phyloP scores from a whole-genome alignment of 2,329 filamentous ascomycete genomes.

The Dactylellina haptotyla region DNA sequence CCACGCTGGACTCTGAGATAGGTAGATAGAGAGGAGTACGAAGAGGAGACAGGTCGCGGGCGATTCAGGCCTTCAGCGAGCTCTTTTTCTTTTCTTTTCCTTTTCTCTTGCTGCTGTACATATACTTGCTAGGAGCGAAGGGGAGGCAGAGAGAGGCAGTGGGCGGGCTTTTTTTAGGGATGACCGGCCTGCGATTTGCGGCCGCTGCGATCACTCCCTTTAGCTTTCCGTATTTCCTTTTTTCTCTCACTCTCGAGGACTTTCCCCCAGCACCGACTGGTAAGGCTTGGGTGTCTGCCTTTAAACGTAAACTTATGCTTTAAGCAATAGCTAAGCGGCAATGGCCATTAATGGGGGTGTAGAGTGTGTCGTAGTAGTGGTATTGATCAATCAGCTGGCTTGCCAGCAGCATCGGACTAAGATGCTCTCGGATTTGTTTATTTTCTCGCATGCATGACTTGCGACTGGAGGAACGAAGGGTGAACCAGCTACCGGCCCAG shows the following conservation, averaged over 20 bases:
- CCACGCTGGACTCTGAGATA: conserved; percentile 7
- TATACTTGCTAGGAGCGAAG: background rate
- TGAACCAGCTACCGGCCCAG: background rate
- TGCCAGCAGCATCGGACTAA: background rate
- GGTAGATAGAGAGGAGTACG: too few relatives aligned
- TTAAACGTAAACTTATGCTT: conserved; percentile 20
- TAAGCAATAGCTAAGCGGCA: conserved; percentile 13
- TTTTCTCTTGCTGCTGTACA: background rate
- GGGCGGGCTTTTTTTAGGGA: background rate
- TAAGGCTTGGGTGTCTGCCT: conserved; percentile 1
- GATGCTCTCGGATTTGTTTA: conserved; percentile 27
- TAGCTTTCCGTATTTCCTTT: background rate
- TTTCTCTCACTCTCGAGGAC: conserved; percentile 3
- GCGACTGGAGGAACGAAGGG: conserved; percentile 19
- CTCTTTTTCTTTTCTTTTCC: background rate
- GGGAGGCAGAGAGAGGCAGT: background rate
- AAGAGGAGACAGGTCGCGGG: too few relatives aligned
- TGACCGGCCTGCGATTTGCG: conserved; percentile 9
- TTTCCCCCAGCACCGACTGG: background rate
- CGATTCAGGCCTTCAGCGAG: conserved; percentile 10
- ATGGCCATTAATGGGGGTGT: background rate
- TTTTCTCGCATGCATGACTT: conserved; percentile 21
- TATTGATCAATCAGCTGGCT: conserved; percentile 14
- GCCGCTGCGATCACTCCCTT: conserved; percentile 1
- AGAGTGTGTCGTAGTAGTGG: background rate